Evolutionary conservation across 495 filamentous ascomycete species (phyloP), one percentile per base, ranked within the genome.

Genomic region (Aspergillus diversus): DNA sequence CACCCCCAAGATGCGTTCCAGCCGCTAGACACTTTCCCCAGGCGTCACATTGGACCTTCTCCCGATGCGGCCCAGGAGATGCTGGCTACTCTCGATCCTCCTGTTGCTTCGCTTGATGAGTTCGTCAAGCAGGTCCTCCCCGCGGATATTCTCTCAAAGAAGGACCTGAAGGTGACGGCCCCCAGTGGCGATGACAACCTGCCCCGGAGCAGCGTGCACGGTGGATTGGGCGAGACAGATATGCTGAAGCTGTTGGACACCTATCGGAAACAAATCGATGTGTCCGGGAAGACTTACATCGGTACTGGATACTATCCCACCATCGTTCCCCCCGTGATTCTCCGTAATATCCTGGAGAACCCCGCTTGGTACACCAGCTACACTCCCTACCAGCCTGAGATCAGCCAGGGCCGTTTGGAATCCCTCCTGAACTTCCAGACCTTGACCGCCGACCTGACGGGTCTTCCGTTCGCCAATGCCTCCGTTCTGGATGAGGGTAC

Each of bases 321-420:
- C 43, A 84, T 87, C 66, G 89, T 92, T 1, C 95, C 95, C 16
- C 89, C 92, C 57, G 95, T 98, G 35, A 97, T 99, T 71, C 91
- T 96, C 77, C 84, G 95, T 68, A 99, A 99, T 73, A 84, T 98
- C 8, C 80, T 99, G 34, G 94, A 99, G 82, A 92, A 87, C 69
- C 95, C 95, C 1, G 96, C 89, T 15, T 99, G 95, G 95, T 99
- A 99, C 76, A 99, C 95, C 46, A 97, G 93, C 73, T 99, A 99
- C 72, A 98, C 95, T 0, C 95, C 95, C 32, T 99, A 99, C 75
- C 95, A 99, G 74, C 93, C 95, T 3, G 95, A 99, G 77, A 98
- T 99, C 80, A 96, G 92, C 70, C 95, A 99, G 76, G 95, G 90
- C 35, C 90, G 92, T 47, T 77, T 96, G 65, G 96, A 98, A 80